Evolutionary conservation across 768 basidiomycete species (phyloP).

Genomic region (Leucogyrophana mollusca): DNA sequence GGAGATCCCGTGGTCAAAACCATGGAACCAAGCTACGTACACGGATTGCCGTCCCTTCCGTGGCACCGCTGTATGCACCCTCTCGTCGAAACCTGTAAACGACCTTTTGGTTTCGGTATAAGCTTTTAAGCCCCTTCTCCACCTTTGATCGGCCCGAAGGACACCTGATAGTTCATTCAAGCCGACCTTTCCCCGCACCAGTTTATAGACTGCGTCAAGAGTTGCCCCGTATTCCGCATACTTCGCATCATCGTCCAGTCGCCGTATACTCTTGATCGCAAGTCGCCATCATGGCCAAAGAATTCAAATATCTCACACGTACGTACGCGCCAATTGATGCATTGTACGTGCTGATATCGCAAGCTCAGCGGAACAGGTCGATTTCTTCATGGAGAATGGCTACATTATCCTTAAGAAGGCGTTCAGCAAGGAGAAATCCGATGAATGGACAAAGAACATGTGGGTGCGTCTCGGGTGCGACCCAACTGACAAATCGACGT

Average conservation of each 20-base stretch:
- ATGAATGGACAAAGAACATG: slow-evolving; percentile 47
- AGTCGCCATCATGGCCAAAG: slow-evolving; percentile 10
- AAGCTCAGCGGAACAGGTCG: slow-evolving; percentile 43
- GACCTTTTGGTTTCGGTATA: no score
- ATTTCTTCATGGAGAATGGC: slow-evolving; percentile 55
- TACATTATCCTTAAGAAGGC: slow-evolving; percentile 53
- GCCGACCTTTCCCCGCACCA: background rate
- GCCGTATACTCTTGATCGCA: background rate
- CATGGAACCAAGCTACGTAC: no score
- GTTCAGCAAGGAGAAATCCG: slow-evolving; percentile 51
- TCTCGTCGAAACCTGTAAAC: no score
- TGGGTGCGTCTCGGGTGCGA: slow-evolving; percentile 56
- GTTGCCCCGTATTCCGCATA: no score
- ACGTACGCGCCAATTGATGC: slow-evolving; percentile 13
- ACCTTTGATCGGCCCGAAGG: background rate
- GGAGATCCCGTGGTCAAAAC: no score
- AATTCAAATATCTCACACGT: slow-evolving; percentile 42
- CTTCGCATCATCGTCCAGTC: background rate
- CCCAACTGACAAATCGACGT: slow-evolving; percentile 55
- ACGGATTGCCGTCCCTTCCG: no score
- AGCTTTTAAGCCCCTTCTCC: background rate
- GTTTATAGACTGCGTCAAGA: background rate
- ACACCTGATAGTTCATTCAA: background rate
- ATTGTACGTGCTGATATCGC: background rate
- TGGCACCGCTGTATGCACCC: no score